These are phyloP conservation scores for Pseudogymnoascus sp. DNA, from an alignment of 2,329 filamentous ascomycete species.

Conservation along the genomic window DNA sequence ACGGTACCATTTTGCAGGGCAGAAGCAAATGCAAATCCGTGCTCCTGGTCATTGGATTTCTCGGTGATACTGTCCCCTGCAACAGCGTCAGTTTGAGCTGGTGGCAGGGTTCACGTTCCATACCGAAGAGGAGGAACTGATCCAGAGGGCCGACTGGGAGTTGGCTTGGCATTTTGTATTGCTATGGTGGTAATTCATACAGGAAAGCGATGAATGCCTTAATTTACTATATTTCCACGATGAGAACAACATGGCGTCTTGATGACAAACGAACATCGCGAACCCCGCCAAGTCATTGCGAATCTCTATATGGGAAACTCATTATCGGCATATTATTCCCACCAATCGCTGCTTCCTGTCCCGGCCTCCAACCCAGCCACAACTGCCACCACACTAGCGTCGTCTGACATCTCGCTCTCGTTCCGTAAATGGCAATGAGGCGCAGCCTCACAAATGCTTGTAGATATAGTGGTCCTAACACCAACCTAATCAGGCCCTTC, in stretches of 20 bases:
- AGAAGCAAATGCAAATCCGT: slow-evolving; percentile 20
- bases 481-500: not conserved
- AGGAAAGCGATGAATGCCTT: not conserved
- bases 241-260: not conserved
- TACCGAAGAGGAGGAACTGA: slow-evolving; percentile 20
- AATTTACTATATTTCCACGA: not conserved
- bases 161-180: not conserved
- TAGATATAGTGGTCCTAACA: not conserved
- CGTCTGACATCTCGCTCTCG: not conserved
- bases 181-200: not conserved
- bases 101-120: not conserved
- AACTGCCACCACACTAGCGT: not conserved
- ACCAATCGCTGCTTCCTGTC: not conserved
- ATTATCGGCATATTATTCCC: not conserved
- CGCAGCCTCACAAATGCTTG: not conserved
- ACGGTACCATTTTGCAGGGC: slow-evolving; percentile 19
- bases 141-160: slow-evolving; percentile 8
- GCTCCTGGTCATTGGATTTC: slow-evolving; percentile 16
- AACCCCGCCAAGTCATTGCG: not conserved
- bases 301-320: not conserved
- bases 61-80: slow-evolving; percentile 23
- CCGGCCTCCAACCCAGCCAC: not conserved
- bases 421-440: not conserved
- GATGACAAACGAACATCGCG: not conserved
- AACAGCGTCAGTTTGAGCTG: not conserved